Evolutionary conservation across 225 moss, liverwort and hornwort species (phyloP), one percentile per base, ranked within the genome.

Genomic region (Thuidium tamariscinum): DNA sequence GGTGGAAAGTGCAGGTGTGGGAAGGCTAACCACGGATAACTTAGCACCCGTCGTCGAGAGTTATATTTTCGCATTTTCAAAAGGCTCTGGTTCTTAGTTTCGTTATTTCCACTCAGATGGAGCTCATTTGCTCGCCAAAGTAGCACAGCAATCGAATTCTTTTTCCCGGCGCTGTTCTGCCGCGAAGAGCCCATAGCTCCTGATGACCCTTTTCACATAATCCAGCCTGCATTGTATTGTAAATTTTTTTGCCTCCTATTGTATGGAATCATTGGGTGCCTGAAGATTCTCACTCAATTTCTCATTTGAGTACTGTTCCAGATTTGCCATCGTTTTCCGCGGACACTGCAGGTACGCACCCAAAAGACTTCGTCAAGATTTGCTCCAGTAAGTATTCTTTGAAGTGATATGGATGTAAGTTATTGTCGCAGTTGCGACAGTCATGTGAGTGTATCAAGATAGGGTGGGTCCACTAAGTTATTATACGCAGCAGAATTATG

Each of bases 211-310:
- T 82, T 84, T 85, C 85, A 73, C 87, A 86, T 91, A 85, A 74
- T 74, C 83, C 89, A 83, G 80, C 88, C 83, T 77, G 85, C 89
- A 81, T 83, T 88, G 85, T 91, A 86, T 82, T 86, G 78, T 91
- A 92, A 64, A 72, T 81, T 65, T 84, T 84, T 84, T 70, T n/a
- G 36, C 65, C 77, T 85, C 82, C 65, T 55, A 80, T 83, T 89
- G 79, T 80, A 85, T 69, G 75, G 77, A 84, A 68, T 74, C 86
- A 72, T 60, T 79, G 85, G 66, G 89, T 79, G 54, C 85, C 74
- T 78, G 61, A 39, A 89, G 82, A 48, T 79, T 61, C 61, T 79
- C 74, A 73, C 54, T 74, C 62, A 74, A 71, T 13, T 79, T 29
- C 29, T 69, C 46, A 41, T 10, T 22, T 22, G 56, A 27, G n/a